Base-by-base conservation (phyloP, 2,329 filamentous ascomycete species). In the Fusarium sp. region DNA sequence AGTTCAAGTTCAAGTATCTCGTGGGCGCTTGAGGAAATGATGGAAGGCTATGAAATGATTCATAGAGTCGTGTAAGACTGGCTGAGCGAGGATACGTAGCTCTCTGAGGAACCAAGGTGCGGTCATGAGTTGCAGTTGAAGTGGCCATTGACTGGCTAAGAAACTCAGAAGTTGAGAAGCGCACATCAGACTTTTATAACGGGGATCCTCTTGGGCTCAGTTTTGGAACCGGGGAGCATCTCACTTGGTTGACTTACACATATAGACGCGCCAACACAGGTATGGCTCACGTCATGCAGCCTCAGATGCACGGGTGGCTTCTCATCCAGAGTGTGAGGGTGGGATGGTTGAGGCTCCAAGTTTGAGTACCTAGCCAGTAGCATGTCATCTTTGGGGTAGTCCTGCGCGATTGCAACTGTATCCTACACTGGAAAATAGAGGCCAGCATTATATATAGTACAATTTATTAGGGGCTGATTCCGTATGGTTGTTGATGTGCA, bases 211-310 rank as follows among this genome's bases (percentile, higher is more conserved):
- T 35, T 42, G 31, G 29, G 25, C n/a, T 39, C n/a, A 13, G 20
- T n/a, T 53, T 27, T 38, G 13, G 35, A 10, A 20, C 33, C 35
- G 39, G 18, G 25, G 54, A 27, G 31, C 31, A 22, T n/a, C 29
- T 46, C 33, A 29, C 29, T 38, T 20, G 27, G 11, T 29, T 33
- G 10, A 50, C 20, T 22, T 50, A 31, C 25, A 38, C 35, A 50
- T 10, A 27, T 13, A 27, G 35, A 41, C 50, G 35, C 35, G 50
- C 50, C 50, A 39, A 27, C n/a, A n/a, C 20, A 41, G 50, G 35
- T 41, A 53, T 53, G 22, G 33, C 50, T 53, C 50, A 53, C 35
- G 35, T 53, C 50, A 53, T 41, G 50, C 50, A 53, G 35, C 50
- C 35, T 29, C 35, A 53, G 18, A 17, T 29, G n/a, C 46, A 44